Percentiles rank a stretch among this genome's conserved stretches.
Conservation (phyloP, 108 stramenopile genomes). For the Pseudonitzschia delicatissima region DNA sequence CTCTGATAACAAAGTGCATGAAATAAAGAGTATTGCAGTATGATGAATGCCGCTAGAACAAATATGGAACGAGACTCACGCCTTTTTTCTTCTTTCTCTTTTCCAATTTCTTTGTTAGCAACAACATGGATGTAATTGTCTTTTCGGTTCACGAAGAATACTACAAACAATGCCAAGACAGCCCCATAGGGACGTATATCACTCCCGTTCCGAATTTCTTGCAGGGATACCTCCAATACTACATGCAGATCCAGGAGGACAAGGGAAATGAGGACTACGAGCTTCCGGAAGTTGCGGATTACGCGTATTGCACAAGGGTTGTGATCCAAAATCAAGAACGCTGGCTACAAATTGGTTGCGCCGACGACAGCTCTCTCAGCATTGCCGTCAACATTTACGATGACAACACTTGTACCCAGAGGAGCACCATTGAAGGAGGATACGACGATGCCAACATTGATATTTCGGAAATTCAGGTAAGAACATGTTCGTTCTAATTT, state of each 20-base stretch:
- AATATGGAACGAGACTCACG: slow-evolving; percentile 23
- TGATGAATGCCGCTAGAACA: no score
- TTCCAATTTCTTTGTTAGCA: slow-evolving; percentile 25
- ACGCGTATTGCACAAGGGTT: slow-evolving; percentile 52
- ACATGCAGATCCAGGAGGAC: slow-evolving; percentile 50
- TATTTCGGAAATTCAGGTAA: slow-evolving; percentile 51
- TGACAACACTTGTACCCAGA: slow-evolving; percentile 64
- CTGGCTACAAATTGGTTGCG: slow-evolving; percentile 56
- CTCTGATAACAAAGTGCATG: background rate
- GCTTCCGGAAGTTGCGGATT: slow-evolving; percentile 53
- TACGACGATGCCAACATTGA: slow-evolving; percentile 70
- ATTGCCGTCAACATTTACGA: slow-evolving; percentile 76
- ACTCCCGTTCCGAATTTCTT: slow-evolving; percentile 64
- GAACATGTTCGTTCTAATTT: no score
- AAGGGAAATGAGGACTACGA: slow-evolving; percentile 60
- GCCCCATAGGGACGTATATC: slow-evolving; percentile 70
- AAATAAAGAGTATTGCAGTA: no score
- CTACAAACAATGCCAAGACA: slow-evolving; percentile 72
- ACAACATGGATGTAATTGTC: slow-evolving; percentile 68
- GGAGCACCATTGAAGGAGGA: slow-evolving; percentile 32
- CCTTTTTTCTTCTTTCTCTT: slow-evolving; percentile 18
- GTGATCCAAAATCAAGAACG: slow-evolving; percentile 40
- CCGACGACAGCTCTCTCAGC: slow-evolving; percentile 34
- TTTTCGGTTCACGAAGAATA: slow-evolving; percentile 66
- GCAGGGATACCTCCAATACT: slow-evolving; percentile 64